Conservation (phyloP, 2,329 filamentous ascomycete genomes). For the Fusarium buharicum region DNA sequence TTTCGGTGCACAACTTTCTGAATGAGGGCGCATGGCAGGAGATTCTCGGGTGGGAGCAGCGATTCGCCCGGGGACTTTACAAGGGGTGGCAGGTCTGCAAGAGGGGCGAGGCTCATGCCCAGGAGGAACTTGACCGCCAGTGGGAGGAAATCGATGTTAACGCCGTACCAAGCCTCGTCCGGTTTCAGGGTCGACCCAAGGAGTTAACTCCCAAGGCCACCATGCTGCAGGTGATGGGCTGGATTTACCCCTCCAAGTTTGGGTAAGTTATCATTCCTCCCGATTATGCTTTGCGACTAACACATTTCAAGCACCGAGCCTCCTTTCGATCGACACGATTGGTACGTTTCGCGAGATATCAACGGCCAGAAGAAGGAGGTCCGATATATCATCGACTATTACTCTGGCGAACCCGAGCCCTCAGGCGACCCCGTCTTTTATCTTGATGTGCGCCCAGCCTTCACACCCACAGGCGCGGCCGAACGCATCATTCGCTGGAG, state of each 20-base stretch:
- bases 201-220: slow-evolving; percentile 93
- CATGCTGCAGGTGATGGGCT: slow-evolving; percentile 82
- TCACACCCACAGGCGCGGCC: slow-evolving; percentile 80
- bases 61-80: slow-evolving; percentile 79
- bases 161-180: slow-evolving; percentile 75
- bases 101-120: slow-evolving; percentile 74
- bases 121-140: slow-evolving; percentile 59
- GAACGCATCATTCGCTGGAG: slow-evolving; percentile 91
- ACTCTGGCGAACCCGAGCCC: slow-evolving; percentile 82
- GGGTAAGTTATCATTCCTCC: slow-evolving; percentile 62
- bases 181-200: slow-evolving; percentile 89
- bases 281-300: slow-evolving; percentile 26
- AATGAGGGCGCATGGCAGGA: slow-evolving; percentile 98
- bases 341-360: slow-evolving; percentile 83
- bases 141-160: slow-evolving; percentile 59
- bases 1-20: slow-evolving; percentile 96
- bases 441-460: slow-evolving; percentile 90
- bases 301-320: slow-evolving; percentile 70
- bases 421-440: slow-evolving; percentile 95
- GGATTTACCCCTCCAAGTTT: slow-evolving; percentile 82
- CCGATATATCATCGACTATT: slow-evolving; percentile 97
- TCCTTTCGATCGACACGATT: slow-evolving; percentile 97
- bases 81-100: slow-evolving; percentile 79
- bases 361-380: slow-evolving; percentile 78
- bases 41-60: slow-evolving; percentile 91